Evolutionary conservation across 257 asterid species (phyloP).

Genomic region (Lycium barbarum): DNA sequence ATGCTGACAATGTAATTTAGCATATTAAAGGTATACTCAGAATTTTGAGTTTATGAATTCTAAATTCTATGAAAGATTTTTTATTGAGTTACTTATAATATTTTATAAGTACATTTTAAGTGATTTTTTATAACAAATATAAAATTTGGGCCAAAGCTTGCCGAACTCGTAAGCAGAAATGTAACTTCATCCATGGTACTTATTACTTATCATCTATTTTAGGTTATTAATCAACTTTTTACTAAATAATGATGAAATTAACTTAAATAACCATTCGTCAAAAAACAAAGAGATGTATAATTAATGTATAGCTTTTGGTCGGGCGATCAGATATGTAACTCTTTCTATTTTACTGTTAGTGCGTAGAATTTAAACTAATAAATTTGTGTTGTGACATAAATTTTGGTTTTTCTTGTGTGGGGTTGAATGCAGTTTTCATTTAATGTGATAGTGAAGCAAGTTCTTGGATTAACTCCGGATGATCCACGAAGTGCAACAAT

Average conservation of each 20-base stretch:
- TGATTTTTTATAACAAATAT: too few relatives aligned
- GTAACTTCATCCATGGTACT: too few relatives aligned
- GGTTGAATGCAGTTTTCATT: conserved; percentile 61
- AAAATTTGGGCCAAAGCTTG: not conserved
- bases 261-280: too few relatives aligned
- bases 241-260: not conserved
- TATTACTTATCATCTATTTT: too few relatives aligned
- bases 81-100: not conserved
- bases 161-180: not conserved
- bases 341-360: not conserved
- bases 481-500: conserved; percentile 65
- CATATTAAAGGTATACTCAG: not conserved
- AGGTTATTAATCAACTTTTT: too few relatives aligned
- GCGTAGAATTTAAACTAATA: not conserved
- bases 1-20: not conserved
- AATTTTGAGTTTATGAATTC: not conserved
- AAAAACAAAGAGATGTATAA: not conserved
- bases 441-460: conserved; percentile 84
- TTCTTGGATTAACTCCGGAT: conserved; percentile 67
- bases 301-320: not conserved
- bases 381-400: not conserved
- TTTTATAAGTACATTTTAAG: too few relatives aligned
- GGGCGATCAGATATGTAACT: not conserved
- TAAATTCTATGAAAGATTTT: not conserved
- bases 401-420: not conserved